Conservation (phyloP, 2,329 filamentous ascomycete genomes). For the Triangularia verruculosa region DNA sequence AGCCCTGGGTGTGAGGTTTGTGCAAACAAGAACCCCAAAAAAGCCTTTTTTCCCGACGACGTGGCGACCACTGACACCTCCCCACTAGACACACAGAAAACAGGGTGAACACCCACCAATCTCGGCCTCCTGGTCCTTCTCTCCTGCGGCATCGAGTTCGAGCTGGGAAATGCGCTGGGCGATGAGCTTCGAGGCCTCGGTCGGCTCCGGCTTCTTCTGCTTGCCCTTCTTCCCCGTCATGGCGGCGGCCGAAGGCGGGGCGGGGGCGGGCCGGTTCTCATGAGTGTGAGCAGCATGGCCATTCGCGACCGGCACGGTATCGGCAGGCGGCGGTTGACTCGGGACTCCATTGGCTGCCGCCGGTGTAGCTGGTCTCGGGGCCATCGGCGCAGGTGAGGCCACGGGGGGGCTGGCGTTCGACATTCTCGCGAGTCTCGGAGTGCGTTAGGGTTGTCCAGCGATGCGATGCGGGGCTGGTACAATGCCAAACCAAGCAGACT, state of each 20-base stretch:
- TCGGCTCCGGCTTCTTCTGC: constrained; percentile 82
- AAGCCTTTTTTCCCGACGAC: neutral
- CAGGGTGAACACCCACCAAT: constrained; percentile 61
- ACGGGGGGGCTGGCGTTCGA: constrained; percentile 37
- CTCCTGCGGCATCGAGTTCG: constrained; percentile 86
- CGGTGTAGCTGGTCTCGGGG: constrained; percentile 31
- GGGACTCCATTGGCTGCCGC: constrained; percentile 35
- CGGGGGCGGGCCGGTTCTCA: constrained; percentile 42
- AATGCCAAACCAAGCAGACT: neutral
- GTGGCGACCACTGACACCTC: neutral
- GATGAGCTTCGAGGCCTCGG: constrained; percentile 86
- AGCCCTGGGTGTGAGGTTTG: neutral
- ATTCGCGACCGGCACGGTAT: constrained; percentile 35
- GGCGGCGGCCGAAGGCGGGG: constrained; percentile 39
- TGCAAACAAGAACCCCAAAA: neutral
- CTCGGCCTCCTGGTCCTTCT: constrained; percentile 93
- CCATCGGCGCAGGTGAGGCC: constrained; percentile 33
- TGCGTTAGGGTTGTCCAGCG: constrained; percentile 2
- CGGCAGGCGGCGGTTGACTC: constrained; percentile 28
- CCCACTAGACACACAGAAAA: neutral
- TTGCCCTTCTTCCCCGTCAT: constrained; percentile 72
- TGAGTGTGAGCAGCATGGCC: constrained; percentile 35
- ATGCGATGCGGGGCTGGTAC: neutral
- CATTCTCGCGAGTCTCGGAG: constrained; percentile 30
- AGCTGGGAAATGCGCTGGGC: constrained; percentile 93